Conservation (phyloP, 768 basidiomycete species). For the Kwoniella mangroviensis region DNA sequence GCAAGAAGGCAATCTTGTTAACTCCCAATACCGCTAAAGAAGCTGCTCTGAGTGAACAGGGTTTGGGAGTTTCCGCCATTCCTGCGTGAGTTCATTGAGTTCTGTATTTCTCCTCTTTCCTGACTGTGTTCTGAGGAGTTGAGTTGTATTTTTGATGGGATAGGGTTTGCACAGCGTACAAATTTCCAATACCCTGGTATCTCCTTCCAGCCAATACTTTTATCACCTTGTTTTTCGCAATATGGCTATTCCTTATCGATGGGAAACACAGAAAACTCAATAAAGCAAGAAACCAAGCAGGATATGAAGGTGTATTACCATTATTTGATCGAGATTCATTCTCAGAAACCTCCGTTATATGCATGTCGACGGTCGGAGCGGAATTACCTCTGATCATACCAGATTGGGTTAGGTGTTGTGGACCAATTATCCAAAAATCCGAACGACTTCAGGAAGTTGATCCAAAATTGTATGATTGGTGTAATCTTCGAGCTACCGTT, state of each 20-base stretch:
- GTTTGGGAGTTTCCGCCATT: slow-evolving; percentile 10
- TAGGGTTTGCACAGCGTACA: slow-evolving; percentile 25
- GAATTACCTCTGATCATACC: slow-evolving; percentile 33
- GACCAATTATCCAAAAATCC: slow-evolving; percentile 31
- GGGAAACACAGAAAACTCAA: slow-evolving; percentile 1
- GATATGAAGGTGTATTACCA: slow-evolving; percentile 27
- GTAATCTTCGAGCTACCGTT: slow-evolving; percentile 16
- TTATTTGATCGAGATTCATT: slow-evolving; percentile 9
- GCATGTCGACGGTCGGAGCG: slow-evolving; percentile 30
- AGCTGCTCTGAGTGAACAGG: slow-evolving; percentile 23
- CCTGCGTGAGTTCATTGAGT: slow-evolving; percentile 28
- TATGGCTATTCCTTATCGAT: slow-evolving; percentile 26
- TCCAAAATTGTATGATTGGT: slow-evolving; percentile 29
- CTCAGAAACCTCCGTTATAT: slow-evolving; percentile 12
- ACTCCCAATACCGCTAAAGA: slow-evolving; percentile 39
- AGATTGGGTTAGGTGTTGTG: slow-evolving; percentile 24
- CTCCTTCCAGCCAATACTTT: slow-evolving; percentile 27
- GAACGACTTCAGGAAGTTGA: slow-evolving; percentile 17
- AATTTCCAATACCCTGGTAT: slow-evolving; percentile 31
- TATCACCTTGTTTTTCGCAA: slow-evolving; percentile 8
- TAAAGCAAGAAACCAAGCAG: slow-evolving; percentile 29
- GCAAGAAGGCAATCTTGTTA: slow-evolving; percentile 9
- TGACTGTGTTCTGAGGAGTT: too few species aligned
- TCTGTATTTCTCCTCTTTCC: too few species aligned
- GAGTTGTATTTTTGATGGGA: neutral